Evolutionary conservation across 495 filamentous ascomycete species (phyloP).

Genomic region (Aspergillus diversus): DNA sequence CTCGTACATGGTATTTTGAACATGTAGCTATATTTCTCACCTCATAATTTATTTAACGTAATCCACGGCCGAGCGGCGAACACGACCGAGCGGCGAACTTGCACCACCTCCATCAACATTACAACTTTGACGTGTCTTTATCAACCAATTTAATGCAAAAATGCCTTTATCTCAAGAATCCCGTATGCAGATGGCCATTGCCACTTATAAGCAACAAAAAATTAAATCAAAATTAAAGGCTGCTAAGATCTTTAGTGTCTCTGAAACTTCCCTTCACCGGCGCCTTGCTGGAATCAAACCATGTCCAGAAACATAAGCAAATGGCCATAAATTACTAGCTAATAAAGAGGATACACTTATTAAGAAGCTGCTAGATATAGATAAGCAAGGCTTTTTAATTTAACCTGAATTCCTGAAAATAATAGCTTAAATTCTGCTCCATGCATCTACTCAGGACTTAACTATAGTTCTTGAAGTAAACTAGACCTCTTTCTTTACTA

Average conservation of each 20-base stretch:
- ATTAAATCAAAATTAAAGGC: background rate
- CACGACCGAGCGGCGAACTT: background rate
- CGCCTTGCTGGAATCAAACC: too few relatives aligned
- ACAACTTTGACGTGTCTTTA: background rate
- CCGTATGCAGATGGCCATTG: background rate
- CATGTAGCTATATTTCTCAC: constrained; percentile 1
- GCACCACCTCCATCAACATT: background rate
- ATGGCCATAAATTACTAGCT: background rate
- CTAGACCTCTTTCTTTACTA: constrained; percentile 3
- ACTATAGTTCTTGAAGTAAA: background rate
- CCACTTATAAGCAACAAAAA: background rate
- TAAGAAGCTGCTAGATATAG: background rate
- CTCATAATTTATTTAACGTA: background rate
- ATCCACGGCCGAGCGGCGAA: background rate
- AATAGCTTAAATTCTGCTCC: background rate
- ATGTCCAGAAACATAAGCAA: background rate
- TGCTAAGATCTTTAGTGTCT: background rate
- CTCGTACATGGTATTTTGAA: background rate
- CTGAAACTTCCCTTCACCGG: too few relatives aligned
- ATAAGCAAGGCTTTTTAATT: background rate
- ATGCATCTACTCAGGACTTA: background rate
- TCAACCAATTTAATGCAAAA: background rate
- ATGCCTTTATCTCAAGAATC: constrained; percentile 2
- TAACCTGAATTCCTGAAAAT: background rate
- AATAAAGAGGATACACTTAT: background rate